Base-by-base conservation (phyloP, 495 filamentous ascomycete species). In the Staphylotrichum tortipilum region DNA sequence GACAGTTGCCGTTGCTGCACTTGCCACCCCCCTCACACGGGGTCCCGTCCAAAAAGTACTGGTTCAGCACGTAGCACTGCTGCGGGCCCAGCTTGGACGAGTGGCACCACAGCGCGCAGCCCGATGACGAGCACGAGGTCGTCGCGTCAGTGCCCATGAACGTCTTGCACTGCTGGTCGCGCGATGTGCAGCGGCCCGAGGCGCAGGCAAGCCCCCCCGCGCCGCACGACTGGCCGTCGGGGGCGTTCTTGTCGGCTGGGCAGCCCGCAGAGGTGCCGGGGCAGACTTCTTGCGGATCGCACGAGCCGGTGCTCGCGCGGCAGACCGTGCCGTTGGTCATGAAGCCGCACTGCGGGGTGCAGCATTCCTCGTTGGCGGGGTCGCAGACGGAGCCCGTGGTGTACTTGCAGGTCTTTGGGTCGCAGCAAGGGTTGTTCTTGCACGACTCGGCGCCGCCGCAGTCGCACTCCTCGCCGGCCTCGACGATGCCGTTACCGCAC, bases 401-500 rank as follows among this genome's bases (percentile, higher is more conserved):
- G 73, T 94, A 96, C 65, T 85, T 88, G 79, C 92, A 98, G 11
- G 94, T 97, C 6, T 65, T 80, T 3, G 89, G 67, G 56, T 98
- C 76, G 65, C 92, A 98, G 73, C 92, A 98, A 22, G 57, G 49
- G 66, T 98, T 88, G 55, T 72, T 65, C 15, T 71, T 79, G 64
- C 92, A 98, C 35, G 77, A 78, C 26, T 70, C 67, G 7, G 64
- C 63, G 35, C 90, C 92, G 45, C 92, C 94, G 60, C 92, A 98
- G 68, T 98, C 92, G 66, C 92, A 98, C 14, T 98, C 85, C 67
- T 98, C 92, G 53, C 88, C 92, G 9, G 75, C 66, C 66, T 98
- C 92, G 34, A 98, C 94, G 53, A 98, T 97, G 38, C 92, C 92
- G 65, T 98, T 98, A 42, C 92, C 92, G 63, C 92, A 98, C 59